Conservation (phyloP, 2,329 filamentous ascomycete species). For the Xylariaceae sp. region DNA sequence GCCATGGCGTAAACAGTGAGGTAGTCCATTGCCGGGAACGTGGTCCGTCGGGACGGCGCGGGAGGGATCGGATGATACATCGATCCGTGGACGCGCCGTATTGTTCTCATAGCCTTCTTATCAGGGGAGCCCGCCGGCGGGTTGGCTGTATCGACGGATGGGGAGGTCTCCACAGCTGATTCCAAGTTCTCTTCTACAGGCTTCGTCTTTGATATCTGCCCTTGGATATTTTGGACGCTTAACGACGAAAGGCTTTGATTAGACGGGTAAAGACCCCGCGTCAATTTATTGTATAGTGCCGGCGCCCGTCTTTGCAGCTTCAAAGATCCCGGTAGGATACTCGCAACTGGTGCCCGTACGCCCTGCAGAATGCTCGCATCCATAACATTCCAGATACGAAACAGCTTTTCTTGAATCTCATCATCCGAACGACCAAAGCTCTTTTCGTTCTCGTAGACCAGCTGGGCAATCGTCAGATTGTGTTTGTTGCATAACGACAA, state of each 20-base stretch:
- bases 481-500: conserved; percentile 43
- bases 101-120: conserved; percentile 24
- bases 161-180: conserved; percentile 1
- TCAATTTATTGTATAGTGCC: conserved; percentile 40
- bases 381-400: conserved; percentile 48
- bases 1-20: conserved; percentile 47
- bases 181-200: neutral
- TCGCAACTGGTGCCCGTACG: conserved; percentile 40
- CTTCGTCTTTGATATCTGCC: conserved; percentile 18
- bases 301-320: conserved; percentile 44
- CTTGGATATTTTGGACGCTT: conserved; percentile 11
- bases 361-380: conserved; percentile 46
- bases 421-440: conserved; percentile 46
- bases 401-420: conserved; percentile 42
- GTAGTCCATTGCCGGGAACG: conserved; percentile 47
- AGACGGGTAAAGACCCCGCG: conserved; percentile 41
- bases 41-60: conserved; percentile 41
- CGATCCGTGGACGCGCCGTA: conserved; percentile 41
- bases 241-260: conserved; percentile 18
- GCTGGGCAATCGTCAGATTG: conserved; percentile 46
- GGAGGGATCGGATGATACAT: conserved; percentile 42
- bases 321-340: conserved; percentile 41
- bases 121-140: conserved; percentile 14
- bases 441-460: conserved; percentile 49
- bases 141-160: conserved; percentile 4